Conservation (phyloP, 31 red algal species). For the Porphyra umbilicalis region DNA sequence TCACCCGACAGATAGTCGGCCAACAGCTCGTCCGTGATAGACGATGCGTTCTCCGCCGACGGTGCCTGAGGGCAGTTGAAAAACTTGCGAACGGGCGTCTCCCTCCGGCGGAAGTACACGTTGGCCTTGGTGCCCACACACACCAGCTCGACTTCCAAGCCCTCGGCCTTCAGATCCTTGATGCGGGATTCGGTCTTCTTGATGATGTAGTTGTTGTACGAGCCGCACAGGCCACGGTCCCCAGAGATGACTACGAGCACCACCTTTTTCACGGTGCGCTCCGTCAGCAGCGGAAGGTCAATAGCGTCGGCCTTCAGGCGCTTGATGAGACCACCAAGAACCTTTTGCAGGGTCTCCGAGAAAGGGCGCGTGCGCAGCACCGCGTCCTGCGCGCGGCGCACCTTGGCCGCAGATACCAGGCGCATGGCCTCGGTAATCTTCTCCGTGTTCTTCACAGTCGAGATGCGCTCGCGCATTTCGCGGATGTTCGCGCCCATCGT, state of each 20-base stretch:
- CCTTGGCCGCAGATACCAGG: slow-evolving; percentile 95
- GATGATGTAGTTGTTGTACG: slow-evolving; percentile 91
- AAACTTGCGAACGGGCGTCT: slow-evolving; percentile 23
- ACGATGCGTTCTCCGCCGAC: slow-evolving; percentile 65
- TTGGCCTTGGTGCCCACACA: slow-evolving; percentile 79
- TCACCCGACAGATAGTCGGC: slow-evolving; percentile 86
- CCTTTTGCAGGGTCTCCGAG: slow-evolving; percentile 93
- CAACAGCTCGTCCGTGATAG: slow-evolving; percentile 78
- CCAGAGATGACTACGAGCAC: slow-evolving; percentile 75
- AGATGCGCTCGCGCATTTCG: slow-evolving; percentile 82
- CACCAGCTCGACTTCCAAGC: slow-evolving; percentile 71
- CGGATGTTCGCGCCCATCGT: slow-evolving; percentile 13
- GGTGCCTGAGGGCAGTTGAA: slow-evolving; percentile 74
- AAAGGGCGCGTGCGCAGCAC: slow-evolving; percentile 92
- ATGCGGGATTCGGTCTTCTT: slow-evolving; percentile 67
- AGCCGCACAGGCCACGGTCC: slow-evolving; percentile 93
- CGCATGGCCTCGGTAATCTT: slow-evolving; percentile 99
- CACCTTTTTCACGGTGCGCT: slow-evolving; percentile 67
- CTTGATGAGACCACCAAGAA: slow-evolving; percentile 86
- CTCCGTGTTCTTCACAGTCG: slow-evolving; percentile 93
- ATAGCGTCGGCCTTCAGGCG: slow-evolving; percentile 65
- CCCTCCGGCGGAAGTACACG: slow-evolving; percentile 67
- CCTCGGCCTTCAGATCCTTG: slow-evolving; percentile 46
- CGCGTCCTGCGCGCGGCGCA: slow-evolving; percentile 96
- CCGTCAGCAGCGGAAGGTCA: slow-evolving; percentile 80